These are phyloP conservation scores for Cymbidium sinense DNA, from an alignment of 106 monocot genomes.

Conservation along the genomic window DNA sequence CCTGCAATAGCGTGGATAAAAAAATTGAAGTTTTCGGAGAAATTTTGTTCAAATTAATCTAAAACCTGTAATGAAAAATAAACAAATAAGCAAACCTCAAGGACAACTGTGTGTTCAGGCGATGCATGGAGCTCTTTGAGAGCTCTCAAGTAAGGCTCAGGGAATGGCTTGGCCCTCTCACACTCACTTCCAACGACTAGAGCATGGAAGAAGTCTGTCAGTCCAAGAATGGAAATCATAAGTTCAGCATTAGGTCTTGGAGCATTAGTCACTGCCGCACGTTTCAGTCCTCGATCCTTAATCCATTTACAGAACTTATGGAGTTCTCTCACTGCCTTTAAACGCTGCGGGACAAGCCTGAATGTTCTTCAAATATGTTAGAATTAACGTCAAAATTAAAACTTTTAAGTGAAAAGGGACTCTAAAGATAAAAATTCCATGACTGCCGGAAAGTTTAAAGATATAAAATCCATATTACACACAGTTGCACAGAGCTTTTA, in stretches of 20 bases:
- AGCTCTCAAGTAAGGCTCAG: conserved; percentile 76
- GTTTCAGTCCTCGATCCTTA: conserved; percentile 50
- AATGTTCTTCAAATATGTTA: neutral
- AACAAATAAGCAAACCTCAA: conserved; percentile 42
- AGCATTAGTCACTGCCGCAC: conserved; percentile 86
- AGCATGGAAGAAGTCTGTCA: conserved; percentile 68
- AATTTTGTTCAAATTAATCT: neutral
- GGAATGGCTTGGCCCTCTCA: conserved; percentile 66
- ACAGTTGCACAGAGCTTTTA: too few relatives aligned
- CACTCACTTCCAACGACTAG: conserved; percentile 72
- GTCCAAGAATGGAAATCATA: conserved; percentile 70
- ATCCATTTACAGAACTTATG: conserved; percentile 67
- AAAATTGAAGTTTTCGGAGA: neutral
- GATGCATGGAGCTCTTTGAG: conserved; percentile 50
- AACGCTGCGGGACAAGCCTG: conserved; percentile 50
- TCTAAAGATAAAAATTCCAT: too few relatives aligned
- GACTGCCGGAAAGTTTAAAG: too few relatives aligned
- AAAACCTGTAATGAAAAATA: neutral
- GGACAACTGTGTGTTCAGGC: conserved; percentile 56
- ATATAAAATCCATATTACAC: too few relatives aligned
- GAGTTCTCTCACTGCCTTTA: conserved; percentile 59
- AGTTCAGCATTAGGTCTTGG: conserved; percentile 78
- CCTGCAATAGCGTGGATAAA: conserved; percentile 19
- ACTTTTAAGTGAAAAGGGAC: too few relatives aligned
- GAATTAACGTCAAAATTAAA: neutral